Base-by-base conservation (phyloP, 345 rosid species). In the Salix arbutifolia region DNA sequence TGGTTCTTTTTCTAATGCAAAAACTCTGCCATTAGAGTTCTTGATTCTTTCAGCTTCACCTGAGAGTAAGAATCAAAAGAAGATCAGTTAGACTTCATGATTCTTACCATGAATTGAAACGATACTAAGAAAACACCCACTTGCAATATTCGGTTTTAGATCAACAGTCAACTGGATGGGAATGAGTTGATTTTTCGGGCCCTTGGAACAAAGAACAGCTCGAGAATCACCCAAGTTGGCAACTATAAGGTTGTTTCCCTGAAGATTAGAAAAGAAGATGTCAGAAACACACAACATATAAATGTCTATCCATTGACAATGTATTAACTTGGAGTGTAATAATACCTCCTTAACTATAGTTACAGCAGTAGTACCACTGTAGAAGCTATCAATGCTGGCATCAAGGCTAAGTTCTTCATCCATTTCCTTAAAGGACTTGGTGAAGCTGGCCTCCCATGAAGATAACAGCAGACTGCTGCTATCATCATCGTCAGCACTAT, bases 191-290 rank as follows among this genome's bases (percentile, higher is more conserved):
- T 88, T 89, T 79, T 70, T 79, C 77, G 65, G 74, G 78, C 84
- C 90, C 79, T 90, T 88, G 3, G 90, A 88, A 71, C 94, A 90
- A 62, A 96, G 97, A 82, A 96, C 81, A 0, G 99, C 99, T 5
- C 99, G 90, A 70, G 98, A 96, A 84, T 96, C 98, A 2, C 97
- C 99, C 85, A 94, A 84, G 81, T 96, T 94, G 19, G 97, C 87
- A 6, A 96, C 78, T 71, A 96, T 77, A 87, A 96, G 82, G 75
- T 91, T 87, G 42, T 90, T 89, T 40, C 91, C 98, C 98, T 96
- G 87, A 56, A 87, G 82, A 70, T 65, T 77, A 53, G 37, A 66
- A 26, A 46, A 37, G 14, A 71, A 48, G 7, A 1, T 25, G 44
- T 48, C 14, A 77, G 19, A 65, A n/a, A 9, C 30, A 65, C 8